Conservation (phyloP, 129 eudicot genomes). For the Mikania micrantha region DNA sequence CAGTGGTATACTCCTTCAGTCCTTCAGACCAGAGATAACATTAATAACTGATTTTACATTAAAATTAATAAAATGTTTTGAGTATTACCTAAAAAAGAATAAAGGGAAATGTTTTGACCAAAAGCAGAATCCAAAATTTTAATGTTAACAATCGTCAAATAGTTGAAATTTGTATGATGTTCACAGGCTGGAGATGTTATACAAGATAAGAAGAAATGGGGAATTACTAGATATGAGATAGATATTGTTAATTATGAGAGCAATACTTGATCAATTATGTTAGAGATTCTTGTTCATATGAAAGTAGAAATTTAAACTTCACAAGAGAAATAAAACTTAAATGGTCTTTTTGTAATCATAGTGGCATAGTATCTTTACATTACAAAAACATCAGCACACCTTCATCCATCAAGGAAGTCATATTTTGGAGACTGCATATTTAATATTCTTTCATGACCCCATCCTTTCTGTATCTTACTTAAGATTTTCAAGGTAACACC, state of each 20-base stretch:
- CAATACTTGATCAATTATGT: not conserved
- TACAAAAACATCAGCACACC: slow-evolving; percentile 7
- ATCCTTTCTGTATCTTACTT: slow-evolving; percentile 73
- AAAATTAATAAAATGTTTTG: not conserved
- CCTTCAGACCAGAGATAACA: not conserved
- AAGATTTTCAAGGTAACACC: slow-evolving; percentile 59
- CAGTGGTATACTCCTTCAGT: not conserved
- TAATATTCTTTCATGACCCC: slow-evolving; percentile 68
- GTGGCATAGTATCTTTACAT: slow-evolving; percentile 10
- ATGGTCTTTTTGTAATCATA: not conserved
- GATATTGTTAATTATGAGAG: not conserved
- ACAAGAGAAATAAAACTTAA: not conserved
- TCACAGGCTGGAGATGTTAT: not conserved
- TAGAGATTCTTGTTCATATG: not conserved
- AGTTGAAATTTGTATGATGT: not conserved
- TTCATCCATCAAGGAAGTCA: slow-evolving; percentile 47
- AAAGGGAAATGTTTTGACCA: not conserved
- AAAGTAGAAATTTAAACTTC: not conserved
- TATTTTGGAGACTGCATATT: slow-evolving; percentile 34
- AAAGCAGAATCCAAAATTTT: not conserved
- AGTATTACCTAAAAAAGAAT: not conserved
- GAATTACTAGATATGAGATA: not conserved
- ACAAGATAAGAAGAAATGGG: not conserved
- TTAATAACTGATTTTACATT: not conserved
- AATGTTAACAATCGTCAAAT: not conserved